These are phyloP conservation scores for Lentinula boryana DNA, from an alignment of 768 basidiomycete genomes.

Conservation along the genomic window DNA sequence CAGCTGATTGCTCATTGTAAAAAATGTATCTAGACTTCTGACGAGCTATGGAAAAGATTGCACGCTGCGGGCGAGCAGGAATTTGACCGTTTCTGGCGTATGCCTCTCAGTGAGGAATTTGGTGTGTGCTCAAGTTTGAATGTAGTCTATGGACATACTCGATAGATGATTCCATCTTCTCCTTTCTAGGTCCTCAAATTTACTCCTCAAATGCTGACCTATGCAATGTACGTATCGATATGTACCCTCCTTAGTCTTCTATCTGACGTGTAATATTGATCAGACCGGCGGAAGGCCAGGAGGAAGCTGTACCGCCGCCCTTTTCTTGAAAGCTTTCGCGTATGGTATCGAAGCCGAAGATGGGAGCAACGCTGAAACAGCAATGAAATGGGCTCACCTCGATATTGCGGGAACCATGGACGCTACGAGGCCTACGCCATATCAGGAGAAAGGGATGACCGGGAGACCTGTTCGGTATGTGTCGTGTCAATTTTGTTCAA, in stretches of 20 bases:
- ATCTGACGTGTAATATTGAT: neutral
- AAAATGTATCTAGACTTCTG: slow-evolving; percentile 46
- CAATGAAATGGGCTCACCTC: slow-evolving; percentile 79
- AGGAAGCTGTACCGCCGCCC: slow-evolving; percentile 75
- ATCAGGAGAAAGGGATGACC: slow-evolving; percentile 53
- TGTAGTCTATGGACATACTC: neutral
- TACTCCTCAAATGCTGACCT: slow-evolving; percentile 74
- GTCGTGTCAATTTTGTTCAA: neutral
- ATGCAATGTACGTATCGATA: slow-evolving; percentile 51
- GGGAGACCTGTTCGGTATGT: slow-evolving; percentile 34
- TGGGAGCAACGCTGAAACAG: slow-evolving; percentile 34
- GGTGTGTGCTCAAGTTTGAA: slow-evolving; percentile 11
- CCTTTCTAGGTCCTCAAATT: slow-evolving; percentile 54
- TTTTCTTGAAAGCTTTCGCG: slow-evolving; percentile 83
- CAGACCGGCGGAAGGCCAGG: slow-evolving; percentile 70
- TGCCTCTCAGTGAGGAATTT: slow-evolving; percentile 83
- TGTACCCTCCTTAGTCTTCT: too few species aligned
- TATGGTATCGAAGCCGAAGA: slow-evolving; percentile 64
- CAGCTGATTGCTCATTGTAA: neutral
- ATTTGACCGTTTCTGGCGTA: slow-evolving; percentile 84
- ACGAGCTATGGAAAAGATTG: slow-evolving; percentile 67
- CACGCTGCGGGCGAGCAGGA: slow-evolving; percentile 65
- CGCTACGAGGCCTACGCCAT: slow-evolving; percentile 49
- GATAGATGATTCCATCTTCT: neutral
- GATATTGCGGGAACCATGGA: slow-evolving; percentile 83